phyloP scores from a whole-genome alignment of 2,329 filamentous ascomycete species.

The Arachnomyces sp. region DNA sequence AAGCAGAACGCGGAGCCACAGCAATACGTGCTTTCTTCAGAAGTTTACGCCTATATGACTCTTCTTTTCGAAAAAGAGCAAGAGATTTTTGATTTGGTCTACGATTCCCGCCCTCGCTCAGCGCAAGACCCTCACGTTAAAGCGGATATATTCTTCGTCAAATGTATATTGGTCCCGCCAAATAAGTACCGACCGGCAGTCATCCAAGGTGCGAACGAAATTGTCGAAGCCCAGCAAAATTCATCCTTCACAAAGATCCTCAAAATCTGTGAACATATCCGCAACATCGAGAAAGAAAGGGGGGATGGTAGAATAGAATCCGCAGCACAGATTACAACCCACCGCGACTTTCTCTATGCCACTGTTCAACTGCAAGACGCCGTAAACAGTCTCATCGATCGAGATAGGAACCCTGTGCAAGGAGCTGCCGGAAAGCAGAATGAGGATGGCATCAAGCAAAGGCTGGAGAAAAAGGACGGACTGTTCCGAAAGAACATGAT shows the following conservation, averaged over 20 bases:
- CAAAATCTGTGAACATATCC: slow-evolving; percentile 62
- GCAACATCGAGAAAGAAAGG: slow-evolving; percentile 65
- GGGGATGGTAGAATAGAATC: slow-evolving; percentile 37
- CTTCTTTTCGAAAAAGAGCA: slow-evolving; percentile 81
- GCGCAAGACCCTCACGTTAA: slow-evolving; percentile 52
- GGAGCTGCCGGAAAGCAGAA: slow-evolving; percentile 68
- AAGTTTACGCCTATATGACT: slow-evolving; percentile 69
- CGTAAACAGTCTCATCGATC: slow-evolving; percentile 89
- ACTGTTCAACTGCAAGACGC: slow-evolving; percentile 79
- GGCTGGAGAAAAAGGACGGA: slow-evolving; percentile 96
- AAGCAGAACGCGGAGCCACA: slow-evolving; percentile 44
- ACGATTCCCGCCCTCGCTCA: slow-evolving; percentile 61
- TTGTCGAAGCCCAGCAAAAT: slow-evolving; percentile 85
- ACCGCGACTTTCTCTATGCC: slow-evolving; percentile 68
- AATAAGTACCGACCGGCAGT: slow-evolving; percentile 88
- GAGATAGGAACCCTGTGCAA: slow-evolving; percentile 73
- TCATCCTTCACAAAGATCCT: slow-evolving; percentile 78
- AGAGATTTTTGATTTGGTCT: slow-evolving; percentile 75
- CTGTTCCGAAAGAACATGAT: slow-evolving; percentile 99
- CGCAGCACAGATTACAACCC: slow-evolving; percentile 49
- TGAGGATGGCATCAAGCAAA: slow-evolving; percentile 94
- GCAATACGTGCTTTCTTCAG: slow-evolving; percentile 71
- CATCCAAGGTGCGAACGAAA: slow-evolving; percentile 66
- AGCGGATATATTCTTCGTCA: slow-evolving; percentile 91
- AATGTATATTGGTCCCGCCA: slow-evolving; percentile 77